These are phyloP conservation scores for Tuber umbilicatum DNA, from an alignment of 495 filamentous ascomycete species.

Conservation along the genomic window DNA sequence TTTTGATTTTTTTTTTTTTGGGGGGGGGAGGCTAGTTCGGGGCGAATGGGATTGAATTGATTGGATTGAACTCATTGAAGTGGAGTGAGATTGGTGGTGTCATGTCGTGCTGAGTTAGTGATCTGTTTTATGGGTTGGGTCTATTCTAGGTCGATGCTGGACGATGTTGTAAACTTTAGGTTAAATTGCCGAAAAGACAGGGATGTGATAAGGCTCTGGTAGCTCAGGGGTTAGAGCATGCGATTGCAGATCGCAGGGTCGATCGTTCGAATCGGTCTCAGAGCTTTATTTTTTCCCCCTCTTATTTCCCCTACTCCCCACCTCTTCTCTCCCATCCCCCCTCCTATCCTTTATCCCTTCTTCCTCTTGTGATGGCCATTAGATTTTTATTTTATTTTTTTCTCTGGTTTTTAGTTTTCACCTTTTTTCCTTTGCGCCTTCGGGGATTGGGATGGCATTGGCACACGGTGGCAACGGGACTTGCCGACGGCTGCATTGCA, in stretches of 20 bases:
- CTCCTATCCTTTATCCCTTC: not conserved
- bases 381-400: no score
- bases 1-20: not conserved
- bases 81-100: not conserved
- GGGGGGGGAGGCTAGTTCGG: not conserved
- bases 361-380: no score
- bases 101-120: not conserved
- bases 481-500: not conserved
- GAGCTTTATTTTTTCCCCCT: constrained; percentile 20
- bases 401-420: no score
- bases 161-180: not conserved
- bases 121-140: not conserved
- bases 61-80: not conserved
- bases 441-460: not conserved
- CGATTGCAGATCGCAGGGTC: constrained; percentile 42
- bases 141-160: not conserved
- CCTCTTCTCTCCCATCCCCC: not conserved
- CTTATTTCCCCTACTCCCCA: not conserved
- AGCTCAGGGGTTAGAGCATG: constrained; percentile 42
- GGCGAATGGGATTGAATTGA: constrained; percentile 2
- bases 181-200: not conserved
- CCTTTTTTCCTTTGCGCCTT: not conserved
- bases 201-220: constrained; percentile 29
- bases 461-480: not conserved
- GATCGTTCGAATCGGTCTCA: constrained; percentile 42